Conservation (phyloP, 2,329 filamentous ascomycete species). For the Ilyonectria mors-panacis region DNA sequence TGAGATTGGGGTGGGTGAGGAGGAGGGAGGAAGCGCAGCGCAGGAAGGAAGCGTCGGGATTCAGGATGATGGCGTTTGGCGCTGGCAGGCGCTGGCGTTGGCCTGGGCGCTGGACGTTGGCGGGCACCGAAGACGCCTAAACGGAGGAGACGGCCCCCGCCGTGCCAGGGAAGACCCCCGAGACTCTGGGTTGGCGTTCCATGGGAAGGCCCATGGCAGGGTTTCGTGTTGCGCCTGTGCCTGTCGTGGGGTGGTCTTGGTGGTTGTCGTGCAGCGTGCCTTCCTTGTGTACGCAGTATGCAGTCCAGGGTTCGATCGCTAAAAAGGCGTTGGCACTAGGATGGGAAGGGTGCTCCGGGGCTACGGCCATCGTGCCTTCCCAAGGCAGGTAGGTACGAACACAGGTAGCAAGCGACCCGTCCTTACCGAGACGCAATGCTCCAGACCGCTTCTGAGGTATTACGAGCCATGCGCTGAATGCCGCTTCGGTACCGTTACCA, state of each 20-base stretch:
- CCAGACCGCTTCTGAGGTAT: background rate
- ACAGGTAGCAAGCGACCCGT: background rate
- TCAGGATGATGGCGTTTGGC: conserved; percentile 25
- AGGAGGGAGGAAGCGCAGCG: conserved; percentile 1
- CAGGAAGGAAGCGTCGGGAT: conserved; percentile 23
- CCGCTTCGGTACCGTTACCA: background rate
- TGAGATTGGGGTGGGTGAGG: conserved; percentile 19
- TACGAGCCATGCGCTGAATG: background rate
- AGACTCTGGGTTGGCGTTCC: background rate
- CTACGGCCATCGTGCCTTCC: conserved; percentile 7
- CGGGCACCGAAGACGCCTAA: background rate
- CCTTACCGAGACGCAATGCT: conserved; percentile 4
- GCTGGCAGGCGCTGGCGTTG: conserved; percentile 9
- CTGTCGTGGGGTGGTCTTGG: background rate
- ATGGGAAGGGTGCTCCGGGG: conserved; percentile 20
- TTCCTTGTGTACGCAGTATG: no score
- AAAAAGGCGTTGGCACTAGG: conserved; percentile 14
- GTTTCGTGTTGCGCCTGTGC: conserved; percentile 21
- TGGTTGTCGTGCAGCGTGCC: background rate
- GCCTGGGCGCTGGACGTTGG: background rate
- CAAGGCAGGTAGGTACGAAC: background rate
- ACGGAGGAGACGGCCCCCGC: conserved; percentile 3
- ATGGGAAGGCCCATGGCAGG: background rate
- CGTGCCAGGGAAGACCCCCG: conserved; percentile 18
- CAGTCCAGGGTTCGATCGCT: background rate